Percentiles rank a stretch among this genome's conserved stretches.
Conservation (phyloP, 1,139 yeast species). For the Saccharomyces hybrid region DNA sequence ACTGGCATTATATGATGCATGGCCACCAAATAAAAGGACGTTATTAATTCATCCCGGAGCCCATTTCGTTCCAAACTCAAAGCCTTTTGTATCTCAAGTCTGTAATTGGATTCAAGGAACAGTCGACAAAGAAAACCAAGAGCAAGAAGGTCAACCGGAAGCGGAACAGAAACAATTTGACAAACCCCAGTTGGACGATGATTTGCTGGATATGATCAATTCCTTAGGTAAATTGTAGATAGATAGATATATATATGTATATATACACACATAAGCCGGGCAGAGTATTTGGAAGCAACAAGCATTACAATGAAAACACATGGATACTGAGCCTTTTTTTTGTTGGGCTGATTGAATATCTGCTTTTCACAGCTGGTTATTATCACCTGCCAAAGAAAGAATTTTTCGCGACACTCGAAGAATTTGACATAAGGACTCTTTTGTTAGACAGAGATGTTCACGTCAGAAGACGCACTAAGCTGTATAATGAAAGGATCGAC, state of each 20-base stretch:
- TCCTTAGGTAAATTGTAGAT: slow-evolving; percentile 20
- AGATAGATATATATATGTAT: not conserved
- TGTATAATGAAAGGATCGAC: not conserved
- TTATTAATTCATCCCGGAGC: slow-evolving; percentile 75
- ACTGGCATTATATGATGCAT: slow-evolving; percentile 47
- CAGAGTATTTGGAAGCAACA: not conserved
- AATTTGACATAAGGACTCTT: not conserved
- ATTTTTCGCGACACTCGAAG: not conserved
- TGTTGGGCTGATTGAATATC: not conserved
- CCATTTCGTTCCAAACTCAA: slow-evolving; percentile 78
- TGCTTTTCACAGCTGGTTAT: not conserved
- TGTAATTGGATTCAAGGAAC: slow-evolving; percentile 44
- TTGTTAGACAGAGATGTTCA: not conserved
- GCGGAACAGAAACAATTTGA: slow-evolving; percentile 2
- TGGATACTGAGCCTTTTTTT: not conserved
- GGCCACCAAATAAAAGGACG: slow-evolving; percentile 41
- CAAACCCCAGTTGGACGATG: slow-evolving; percentile 21
- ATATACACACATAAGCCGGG: not conserved
- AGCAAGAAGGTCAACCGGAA: not conserved
- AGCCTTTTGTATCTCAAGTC: slow-evolving; percentile 50
- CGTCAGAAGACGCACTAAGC: not conserved
- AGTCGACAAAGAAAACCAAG: not conserved
- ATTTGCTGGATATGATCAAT: slow-evolving; percentile 26
- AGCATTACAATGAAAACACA: not conserved
- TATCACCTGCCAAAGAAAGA: not conserved